Base-by-base conservation (phyloP, 1,139 yeast genomes). In the Pichia sp. region DNA sequence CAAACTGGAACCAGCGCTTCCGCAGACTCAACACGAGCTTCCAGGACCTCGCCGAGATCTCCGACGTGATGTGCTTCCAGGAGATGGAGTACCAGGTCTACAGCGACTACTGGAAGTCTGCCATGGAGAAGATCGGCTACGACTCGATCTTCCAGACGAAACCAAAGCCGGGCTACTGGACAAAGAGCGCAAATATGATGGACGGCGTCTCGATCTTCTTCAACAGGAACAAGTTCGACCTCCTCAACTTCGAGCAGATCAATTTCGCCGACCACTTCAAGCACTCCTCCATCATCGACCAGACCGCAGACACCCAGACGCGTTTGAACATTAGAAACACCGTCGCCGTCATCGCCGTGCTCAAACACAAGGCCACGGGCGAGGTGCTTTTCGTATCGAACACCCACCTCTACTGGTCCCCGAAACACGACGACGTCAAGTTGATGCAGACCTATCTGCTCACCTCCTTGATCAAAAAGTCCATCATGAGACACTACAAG, bases 61-160 rank as follows among this genome's bases (percentile, higher is more conserved):
- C 80, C 39, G 85, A 80, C 60, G 74, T 81, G 16, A 76, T 81
- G 79, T 81, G 85, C 59, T 73, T 80, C 57, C 85, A 81, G 60
- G 85, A 81, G 65, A 70, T 81, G 75, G 84, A 82, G 44, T 67
- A 69, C 34, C 66, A 67, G 23, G 70, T 77, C n/a, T 81, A 78
- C 58, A 55, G 69, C 13, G 62, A 66, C 7, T 69, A 66, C 49
- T 80, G 85, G 85, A 62, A 68, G 46, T 54, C 60, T 2, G 49
- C 46, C 13, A 47, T 67, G 34, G 39, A 25, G 5, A 58, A 55
- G 8, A 40, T 48, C 12, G 61, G 61, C 26, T 80, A 73, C 60
- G 72, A 71, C 3, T 74, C 82, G 3, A 60, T 70, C n/a, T 80
- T 71, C 58, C 70, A 74, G 19, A 70, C 72, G 50, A 81, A 81